Base-by-base conservation (phyloP, 2,329 filamentous ascomycete genomes). In the Talaromyces sp. region DNA sequence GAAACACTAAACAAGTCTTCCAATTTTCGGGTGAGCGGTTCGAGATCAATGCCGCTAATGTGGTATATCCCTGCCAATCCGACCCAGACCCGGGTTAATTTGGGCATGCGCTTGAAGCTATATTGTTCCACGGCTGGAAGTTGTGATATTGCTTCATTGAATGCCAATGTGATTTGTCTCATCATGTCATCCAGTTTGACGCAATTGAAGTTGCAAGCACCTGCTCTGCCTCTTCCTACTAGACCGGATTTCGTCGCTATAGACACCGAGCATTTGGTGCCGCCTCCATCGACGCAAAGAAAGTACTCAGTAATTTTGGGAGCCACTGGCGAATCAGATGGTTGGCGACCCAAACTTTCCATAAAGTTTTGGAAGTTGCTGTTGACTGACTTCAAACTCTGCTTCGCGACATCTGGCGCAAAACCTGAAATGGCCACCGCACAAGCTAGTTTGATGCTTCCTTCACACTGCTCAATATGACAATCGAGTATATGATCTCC, bases 261-360 rank as follows among this genome's bases (percentile, higher is more conserved):
- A 6, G 57, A 60, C 17, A 60, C 57, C 7, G 39, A n/a, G 37
- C 57, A 60, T 60, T 60, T 60, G 19, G 57, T 60, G 13, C 57
- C 57, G 13, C 57, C 57, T n/a, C 57, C 57, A 60, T 60, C 57
- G 15, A 60, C 57, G 10, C 25, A 31, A 47, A 60, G 22, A 60
- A 47, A 35, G 9, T 25, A 47, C 11, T 47, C n/a, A 25, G 6
- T 22, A 3, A 4, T 5, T 2, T 4, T 8, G 22, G 43, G 19
- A 25, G 11, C n/a, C 9, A 3, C 19, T 10, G n/a, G 11, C 2
- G 3, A 10, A 2, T 10, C 19, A 25, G n/a, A 3, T 2, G 19
- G n/a, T 47, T 9, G 19, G 25, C 2, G 9, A 10, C 11, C 8
- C n/a, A 57, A 19, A 27, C 1, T 39, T 3, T 57, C n/a, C 8